phyloP scores from a whole-genome alignment of 164 flowering plant genomes.

The Houttuynia cordata region DNA sequence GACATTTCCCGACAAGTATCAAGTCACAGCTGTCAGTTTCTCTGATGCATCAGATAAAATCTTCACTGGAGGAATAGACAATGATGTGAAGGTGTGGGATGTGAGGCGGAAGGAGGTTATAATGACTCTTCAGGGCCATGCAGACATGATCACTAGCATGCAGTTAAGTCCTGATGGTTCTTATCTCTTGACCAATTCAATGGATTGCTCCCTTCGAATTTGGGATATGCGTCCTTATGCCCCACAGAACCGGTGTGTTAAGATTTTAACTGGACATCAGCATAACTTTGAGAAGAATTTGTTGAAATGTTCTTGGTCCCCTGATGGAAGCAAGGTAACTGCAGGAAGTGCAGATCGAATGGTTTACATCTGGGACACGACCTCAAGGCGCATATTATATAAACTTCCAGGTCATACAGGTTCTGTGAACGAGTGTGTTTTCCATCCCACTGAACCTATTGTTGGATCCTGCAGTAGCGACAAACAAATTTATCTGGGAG shows the following conservation, averaged over 20 bases:
- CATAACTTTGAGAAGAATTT: slow-evolving; percentile 95
- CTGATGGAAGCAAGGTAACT: slow-evolving; percentile 94
- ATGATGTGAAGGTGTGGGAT: slow-evolving; percentile 93
- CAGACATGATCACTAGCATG: slow-evolving; percentile 90
- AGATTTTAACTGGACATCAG: slow-evolving; percentile 84
- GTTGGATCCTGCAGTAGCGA: slow-evolving; percentile 92
- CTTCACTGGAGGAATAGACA: slow-evolving; percentile 87
- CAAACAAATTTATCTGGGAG: slow-evolving; percentile 86
- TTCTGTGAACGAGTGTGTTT: slow-evolving; percentile 77
- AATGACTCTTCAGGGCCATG: slow-evolving; percentile 92
- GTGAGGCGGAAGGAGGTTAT: slow-evolving; percentile 73
- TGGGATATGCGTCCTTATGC: slow-evolving; percentile 99
- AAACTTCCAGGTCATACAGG: slow-evolving; percentile 98
- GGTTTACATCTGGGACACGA: slow-evolving; percentile 97
- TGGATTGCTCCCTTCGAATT: slow-evolving; percentile 88
- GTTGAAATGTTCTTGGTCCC: slow-evolving; percentile 95
- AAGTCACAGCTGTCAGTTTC: slow-evolving; percentile 87
- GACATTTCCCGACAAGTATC: slow-evolving; percentile 92
- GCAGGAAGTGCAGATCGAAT: slow-evolving; percentile 94
- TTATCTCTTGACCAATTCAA: slow-evolving; percentile 84
- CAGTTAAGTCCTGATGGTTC: slow-evolving; percentile 98
- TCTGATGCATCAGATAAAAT: slow-evolving; percentile 96
- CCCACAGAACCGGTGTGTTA: slow-evolving; percentile 90
- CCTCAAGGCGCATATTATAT: slow-evolving; percentile 70
- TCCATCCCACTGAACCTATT: slow-evolving; percentile 88